Conservation (phyloP, 75 land plant genomes). For the Selaginella moellendorffii region DNA sequence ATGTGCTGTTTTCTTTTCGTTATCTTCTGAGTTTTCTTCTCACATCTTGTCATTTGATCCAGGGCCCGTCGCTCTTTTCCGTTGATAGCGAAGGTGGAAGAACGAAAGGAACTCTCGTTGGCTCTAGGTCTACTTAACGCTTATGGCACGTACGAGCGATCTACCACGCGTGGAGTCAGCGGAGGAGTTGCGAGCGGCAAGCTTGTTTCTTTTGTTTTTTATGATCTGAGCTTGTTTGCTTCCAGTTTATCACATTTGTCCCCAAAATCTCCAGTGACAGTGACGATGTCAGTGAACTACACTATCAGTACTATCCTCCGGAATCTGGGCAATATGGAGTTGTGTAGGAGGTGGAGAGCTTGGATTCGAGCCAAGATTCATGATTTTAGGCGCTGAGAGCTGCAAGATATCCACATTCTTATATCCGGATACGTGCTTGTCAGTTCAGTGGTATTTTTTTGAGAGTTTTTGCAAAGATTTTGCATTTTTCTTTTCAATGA, state of each 20-base stretch:
- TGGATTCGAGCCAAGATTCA: no score
- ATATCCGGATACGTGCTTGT: no score
- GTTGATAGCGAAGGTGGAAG: constrained; percentile 98
- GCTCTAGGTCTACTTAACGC: constrained; percentile 95
- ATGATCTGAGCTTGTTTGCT: not conserved
- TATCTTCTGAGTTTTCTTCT: no score
- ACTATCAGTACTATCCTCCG: constrained; percentile 83
- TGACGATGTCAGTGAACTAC: constrained; percentile 86
- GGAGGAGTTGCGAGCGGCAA: constrained; percentile 94
- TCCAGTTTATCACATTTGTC: constrained; percentile 75
- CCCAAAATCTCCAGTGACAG: constrained; percentile 81
- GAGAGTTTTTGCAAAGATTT: no score
- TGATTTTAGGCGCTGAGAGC: no score
- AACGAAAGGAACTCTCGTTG: constrained; percentile 73
- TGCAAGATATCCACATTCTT: no score
- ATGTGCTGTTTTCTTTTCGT: not conserved
- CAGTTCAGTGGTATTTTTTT: no score
- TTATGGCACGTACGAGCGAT: constrained; percentile 82
- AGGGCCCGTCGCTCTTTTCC: constrained; percentile 93
- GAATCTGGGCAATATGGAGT: no score
- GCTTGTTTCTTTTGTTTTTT: constrained; percentile 7
- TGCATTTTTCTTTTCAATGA: no score
- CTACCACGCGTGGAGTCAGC: constrained; percentile 97
- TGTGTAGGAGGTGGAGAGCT: no score
- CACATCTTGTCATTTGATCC: not conserved